phyloP scores from a whole-genome alignment of 805 yeast species.

The Danielozyma ontarioensis region DNA sequence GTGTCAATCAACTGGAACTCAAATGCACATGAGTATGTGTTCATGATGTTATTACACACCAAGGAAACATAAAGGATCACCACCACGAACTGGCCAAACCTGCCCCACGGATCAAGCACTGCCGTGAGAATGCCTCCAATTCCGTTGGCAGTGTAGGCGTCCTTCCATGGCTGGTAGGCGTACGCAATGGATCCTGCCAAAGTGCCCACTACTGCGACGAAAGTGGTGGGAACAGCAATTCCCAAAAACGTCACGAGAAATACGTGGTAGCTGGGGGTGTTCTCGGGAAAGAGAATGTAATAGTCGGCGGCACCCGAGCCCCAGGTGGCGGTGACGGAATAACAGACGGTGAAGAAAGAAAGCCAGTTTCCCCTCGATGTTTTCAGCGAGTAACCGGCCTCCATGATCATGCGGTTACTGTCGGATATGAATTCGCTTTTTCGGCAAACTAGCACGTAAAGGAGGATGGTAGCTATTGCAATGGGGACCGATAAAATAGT shows the following conservation, averaged over 20 bases:
- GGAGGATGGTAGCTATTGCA: conserved; percentile 22
- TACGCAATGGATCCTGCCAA: conserved; percentile 29
- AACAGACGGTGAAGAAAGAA: conserved; percentile 30
- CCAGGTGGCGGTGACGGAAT: conserved; percentile 33
- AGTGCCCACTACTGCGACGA: conserved; percentile 27
- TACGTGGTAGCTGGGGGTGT: conserved; percentile 19
- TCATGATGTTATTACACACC: conserved; percentile 31
- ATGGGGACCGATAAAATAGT: conserved; percentile 24
- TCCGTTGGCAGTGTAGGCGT: conserved; percentile 22
- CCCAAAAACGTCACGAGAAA: conserved; percentile 24
- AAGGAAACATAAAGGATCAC: conserved; percentile 27
- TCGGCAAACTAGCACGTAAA: conserved; percentile 27
- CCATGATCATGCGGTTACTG: conserved; percentile 11
- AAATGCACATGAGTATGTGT: conserved; percentile 32
- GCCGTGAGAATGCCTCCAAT: conserved; percentile 29
- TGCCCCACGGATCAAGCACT: conserved; percentile 32
- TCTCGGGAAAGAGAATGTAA: conserved; percentile 27
- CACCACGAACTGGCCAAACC: conserved; percentile 29
- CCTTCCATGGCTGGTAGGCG: conserved; percentile 27
- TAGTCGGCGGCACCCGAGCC: conserved; percentile 32
- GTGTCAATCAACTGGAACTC: conserved; percentile 28
- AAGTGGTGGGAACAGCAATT: conserved; percentile 25
- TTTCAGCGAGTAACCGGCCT: conserved; percentile 6
- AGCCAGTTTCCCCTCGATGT: conserved; percentile 28
- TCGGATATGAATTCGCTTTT: conserved; percentile 13